These are phyloP conservation scores for Sutorius australiensis DNA, from an alignment of 768 basidiomycete genomes.

Conservation along the genomic window DNA sequence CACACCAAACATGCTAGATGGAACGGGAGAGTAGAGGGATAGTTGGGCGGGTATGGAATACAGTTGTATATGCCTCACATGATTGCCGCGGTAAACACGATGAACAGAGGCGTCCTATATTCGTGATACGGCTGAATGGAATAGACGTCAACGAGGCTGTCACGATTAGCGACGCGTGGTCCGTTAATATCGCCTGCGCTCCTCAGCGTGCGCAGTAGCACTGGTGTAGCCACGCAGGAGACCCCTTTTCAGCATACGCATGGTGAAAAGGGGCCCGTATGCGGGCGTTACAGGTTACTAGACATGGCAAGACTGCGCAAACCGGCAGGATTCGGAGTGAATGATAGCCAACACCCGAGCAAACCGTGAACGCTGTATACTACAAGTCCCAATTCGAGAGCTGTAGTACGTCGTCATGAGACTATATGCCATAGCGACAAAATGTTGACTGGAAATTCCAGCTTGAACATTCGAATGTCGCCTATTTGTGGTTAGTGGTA, in stretches of 20 bases:
- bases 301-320: background rate
- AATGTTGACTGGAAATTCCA: background rate
- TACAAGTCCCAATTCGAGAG: too few species aligned
- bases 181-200: background rate
- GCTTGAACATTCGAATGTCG: background rate
- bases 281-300: background rate
- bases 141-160: background rate
- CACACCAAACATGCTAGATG: slow-evolving; percentile 4
- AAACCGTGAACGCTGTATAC: too few species aligned
- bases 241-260: background rate
- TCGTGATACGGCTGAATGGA: background rate
- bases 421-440: background rate
- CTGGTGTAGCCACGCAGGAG: background rate
- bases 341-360: too few species aligned
- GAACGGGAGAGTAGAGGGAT: background rate
- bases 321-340: background rate
- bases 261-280: background rate
- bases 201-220: background rate
- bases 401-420: background rate
- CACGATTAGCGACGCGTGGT: too few species aligned
- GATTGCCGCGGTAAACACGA: background rate
- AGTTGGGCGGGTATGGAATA: background rate
- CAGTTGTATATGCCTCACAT: background rate
- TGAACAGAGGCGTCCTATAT: background rate
- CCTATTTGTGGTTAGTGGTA: too few species aligned